Conservation (phyloP, 179 eudicot species). For the Corrigiola litoralis region DNA sequence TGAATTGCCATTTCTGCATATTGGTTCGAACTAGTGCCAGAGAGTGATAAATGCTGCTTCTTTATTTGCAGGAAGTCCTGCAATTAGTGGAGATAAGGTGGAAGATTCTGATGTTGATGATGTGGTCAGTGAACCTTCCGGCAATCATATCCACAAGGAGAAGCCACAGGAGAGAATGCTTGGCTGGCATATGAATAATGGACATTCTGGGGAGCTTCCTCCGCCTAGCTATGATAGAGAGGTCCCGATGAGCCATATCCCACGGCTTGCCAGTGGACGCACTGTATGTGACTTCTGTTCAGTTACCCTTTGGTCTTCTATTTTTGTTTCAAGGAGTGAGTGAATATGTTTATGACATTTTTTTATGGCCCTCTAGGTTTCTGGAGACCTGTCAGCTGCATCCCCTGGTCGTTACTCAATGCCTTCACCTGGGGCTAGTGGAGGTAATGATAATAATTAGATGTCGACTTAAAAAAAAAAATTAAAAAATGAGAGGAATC, state of each 20-base stretch:
- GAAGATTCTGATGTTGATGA: conserved; percentile 45
- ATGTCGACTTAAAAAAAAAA: neutral
- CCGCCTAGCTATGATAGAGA: conserved; percentile 38
- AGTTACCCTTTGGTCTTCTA: neutral
- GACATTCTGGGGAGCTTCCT: conserved; percentile 34
- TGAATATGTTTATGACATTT: neutral
- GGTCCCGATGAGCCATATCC: conserved; percentile 31
- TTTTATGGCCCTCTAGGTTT: conserved; percentile 15
- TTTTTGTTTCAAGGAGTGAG: neutral
- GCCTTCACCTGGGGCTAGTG: conserved; percentile 39
- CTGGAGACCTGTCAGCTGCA: conserved; percentile 46
- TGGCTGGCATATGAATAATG: conserved; percentile 39
- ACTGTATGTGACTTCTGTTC: conserved; percentile 14
- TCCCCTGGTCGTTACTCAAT: conserved; percentile 39
- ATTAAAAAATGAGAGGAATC: too few relatives aligned
- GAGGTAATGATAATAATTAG: conserved; percentile 26
- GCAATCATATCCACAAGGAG: conserved; percentile 24
- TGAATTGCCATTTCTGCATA: neutral
- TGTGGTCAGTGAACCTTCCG: conserved; percentile 24
- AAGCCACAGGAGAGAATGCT: conserved; percentile 30
- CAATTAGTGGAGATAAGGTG: conserved; percentile 30
- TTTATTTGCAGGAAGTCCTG: conserved; percentile 29
- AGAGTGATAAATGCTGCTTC: neutral
- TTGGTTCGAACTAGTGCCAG: conserved; percentile 1
- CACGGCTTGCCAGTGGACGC: conserved; percentile 35